Evolutionary conservation across 208 protist species (phyloP), one percentile per base, ranked within the genome.

Genomic region (Trypanosoma platydactyli): DNA sequence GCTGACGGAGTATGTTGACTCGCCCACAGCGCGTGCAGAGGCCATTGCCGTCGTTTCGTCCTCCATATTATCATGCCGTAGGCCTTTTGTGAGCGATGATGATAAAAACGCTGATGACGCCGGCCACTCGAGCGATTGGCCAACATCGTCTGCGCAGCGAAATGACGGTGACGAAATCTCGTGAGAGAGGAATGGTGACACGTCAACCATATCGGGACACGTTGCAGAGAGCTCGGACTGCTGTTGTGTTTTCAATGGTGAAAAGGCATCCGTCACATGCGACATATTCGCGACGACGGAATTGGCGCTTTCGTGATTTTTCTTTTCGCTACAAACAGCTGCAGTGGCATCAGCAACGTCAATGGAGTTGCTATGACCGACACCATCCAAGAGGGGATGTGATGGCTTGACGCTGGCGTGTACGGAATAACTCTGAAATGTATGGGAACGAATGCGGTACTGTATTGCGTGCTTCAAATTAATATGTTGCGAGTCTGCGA

Each of bases 401-500:
- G 13, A 30, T 30, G 25, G 12, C 12, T 15, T 12, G 35, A 4
- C 6, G 24, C 13, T 1, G 5, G 41, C 40, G 7, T 9, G n/a
- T 2, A 62, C 22, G 1, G 25, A 55, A 55, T 53, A 5, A 4
- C 65, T 18, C 7, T 77, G 45, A 27, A 77, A 56, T n/a, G 22
- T 41, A 16, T 71, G 48, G 5, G 54, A 60, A 24, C 64, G 63
- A 64, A 77, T 51, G 33, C 64, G 46, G 35, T 29, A 25, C 3
- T 51, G 71, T 1, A 77, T 57, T 7, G 51, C 64, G 45, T 38
- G 20, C 35, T 77, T 60, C 42, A 77, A 64, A 51, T 70, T 54
- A 44, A 77, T 66, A 3, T 42, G n/a, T 40, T 77, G 59, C 2
- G 64, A 62, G 12, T 68, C 60, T 22, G 71, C 71, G 4, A 77